Evolutionary conservation across 2,329 filamentous ascomycete species (phyloP).

Genomic region (Colletotrichum incanum): DNA sequence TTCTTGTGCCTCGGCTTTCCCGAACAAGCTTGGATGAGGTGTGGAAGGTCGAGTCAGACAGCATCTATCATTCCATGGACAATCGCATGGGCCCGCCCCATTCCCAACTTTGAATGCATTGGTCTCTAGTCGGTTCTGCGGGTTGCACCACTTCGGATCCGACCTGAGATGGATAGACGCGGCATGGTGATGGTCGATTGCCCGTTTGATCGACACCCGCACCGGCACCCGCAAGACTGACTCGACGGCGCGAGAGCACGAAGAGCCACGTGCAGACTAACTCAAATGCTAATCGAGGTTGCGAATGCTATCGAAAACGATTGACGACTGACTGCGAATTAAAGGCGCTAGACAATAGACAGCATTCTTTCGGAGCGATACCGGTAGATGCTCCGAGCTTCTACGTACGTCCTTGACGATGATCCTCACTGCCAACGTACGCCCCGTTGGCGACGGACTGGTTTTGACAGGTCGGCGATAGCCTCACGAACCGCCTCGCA

Average conservation of each 20-base stretch:
- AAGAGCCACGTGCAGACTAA: conserved; percentile 10
- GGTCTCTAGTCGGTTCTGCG: conserved; percentile 16
- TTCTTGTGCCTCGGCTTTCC: conserved; percentile 13
- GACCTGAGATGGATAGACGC: conserved; percentile 18
- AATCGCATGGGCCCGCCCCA: conserved; percentile 3
- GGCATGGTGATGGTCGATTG: conserved; percentile 21
- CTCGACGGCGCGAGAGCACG: conserved; percentile 13
- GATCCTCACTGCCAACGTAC: conserved; percentile 20
- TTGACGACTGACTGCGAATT: background rate
- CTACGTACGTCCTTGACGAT: conserved; percentile 10
- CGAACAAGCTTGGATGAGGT: conserved; percentile 16
- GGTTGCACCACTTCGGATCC: conserved; percentile 31
- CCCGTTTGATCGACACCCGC: conserved; percentile 37
- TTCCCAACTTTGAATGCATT: conserved; percentile 13
- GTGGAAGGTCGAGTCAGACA: conserved; percentile 21
- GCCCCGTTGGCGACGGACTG: background rate
- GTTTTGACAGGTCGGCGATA: conserved; percentile 1
- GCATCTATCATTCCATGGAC: background rate
- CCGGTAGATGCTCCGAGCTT: conserved; percentile 2
- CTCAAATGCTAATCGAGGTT: conserved; percentile 8
- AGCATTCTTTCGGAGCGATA: conserved; percentile 8
- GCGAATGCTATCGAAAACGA: conserved; percentile 6
- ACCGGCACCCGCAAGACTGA: conserved; percentile 18
- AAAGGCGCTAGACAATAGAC: background rate
- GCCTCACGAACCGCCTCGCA: conserved; percentile 6